phyloP scores from a whole-genome alignment of 2,329 filamentous ascomycete genomes.

The Fusarium burgessii region DNA sequence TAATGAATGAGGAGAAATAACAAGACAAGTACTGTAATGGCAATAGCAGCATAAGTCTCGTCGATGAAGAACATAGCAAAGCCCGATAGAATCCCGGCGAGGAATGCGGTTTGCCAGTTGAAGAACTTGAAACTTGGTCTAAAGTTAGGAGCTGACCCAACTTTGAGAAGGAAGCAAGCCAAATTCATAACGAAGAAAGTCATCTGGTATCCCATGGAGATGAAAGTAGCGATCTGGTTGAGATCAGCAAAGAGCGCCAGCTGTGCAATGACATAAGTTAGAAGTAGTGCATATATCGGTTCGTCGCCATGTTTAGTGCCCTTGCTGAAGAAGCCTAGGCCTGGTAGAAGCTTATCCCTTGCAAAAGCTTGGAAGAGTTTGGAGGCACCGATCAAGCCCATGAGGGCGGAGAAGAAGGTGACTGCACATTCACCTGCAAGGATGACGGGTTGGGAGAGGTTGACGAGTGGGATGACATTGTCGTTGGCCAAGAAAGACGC shows the following conservation, averaged over 20 bases:
- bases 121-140: conserved; percentile 90
- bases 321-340: conserved; percentile 78
- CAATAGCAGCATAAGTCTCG: conserved; percentile 80
- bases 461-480: conserved; percentile 86
- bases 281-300: conserved; percentile 78
- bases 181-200: conserved; percentile 91
- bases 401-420: conserved; percentile 85
- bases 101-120: conserved; percentile 83
- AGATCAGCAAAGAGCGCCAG: conserved; percentile 84
- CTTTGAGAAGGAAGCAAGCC: conserved; percentile 87
- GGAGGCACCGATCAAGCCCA: conserved; percentile 87
- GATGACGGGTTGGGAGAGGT: conserved; percentile 78
- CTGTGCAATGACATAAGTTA: conserved; percentile 82
- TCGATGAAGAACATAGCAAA: conserved; percentile 92
- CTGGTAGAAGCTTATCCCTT: conserved; percentile 81
- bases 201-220: conserved; percentile 94
- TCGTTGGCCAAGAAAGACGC: conserved; percentile 78
- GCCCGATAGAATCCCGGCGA: conserved; percentile 80
- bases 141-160: conserved; percentile 90
- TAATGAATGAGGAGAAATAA: conserved; percentile 90
- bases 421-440: conserved; percentile 86
- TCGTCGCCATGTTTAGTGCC: conserved; percentile 80
- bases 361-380: conserved; percentile 88
- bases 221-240: conserved; percentile 89
- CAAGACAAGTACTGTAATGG: conserved; percentile 78